Evolutionary conservation across 495 filamentous ascomycete genomes (phyloP).

Genomic region (Bacidia gigantensis): DNA sequence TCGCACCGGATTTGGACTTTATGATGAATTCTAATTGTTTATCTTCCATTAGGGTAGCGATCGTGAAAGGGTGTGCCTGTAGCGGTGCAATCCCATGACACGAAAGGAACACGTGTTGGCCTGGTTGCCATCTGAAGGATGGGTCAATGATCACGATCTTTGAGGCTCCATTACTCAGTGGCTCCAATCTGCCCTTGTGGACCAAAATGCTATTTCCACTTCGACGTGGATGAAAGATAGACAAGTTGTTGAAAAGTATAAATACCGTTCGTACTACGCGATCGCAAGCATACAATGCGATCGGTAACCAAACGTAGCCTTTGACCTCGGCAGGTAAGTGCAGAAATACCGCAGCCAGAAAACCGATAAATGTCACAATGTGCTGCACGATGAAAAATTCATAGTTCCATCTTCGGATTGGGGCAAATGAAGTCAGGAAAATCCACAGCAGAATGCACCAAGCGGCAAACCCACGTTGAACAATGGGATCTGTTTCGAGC

Average conservation of each 20-base stretch:
- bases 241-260: slow-evolving; percentile 52
- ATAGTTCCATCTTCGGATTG: slow-evolving; percentile 54
- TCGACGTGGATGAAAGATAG: slow-evolving; percentile 28
- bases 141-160: slow-evolving; percentile 56
- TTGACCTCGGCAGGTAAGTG: slow-evolving; percentile 47
- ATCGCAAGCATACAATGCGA: slow-evolving; percentile 59
- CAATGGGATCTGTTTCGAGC: slow-evolving; percentile 47
- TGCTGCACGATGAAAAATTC: slow-evolving; percentile 79
- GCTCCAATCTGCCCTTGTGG: slow-evolving; percentile 45
- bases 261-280: slow-evolving; percentile 38
- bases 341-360: slow-evolving; percentile 46
- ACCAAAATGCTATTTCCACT: slow-evolving; percentile 18
- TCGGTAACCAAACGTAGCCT: slow-evolving; percentile 49
- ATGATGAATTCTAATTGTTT: slow-evolving; percentile 56
- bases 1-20: slow-evolving; percentile 57
- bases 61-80: slow-evolving; percentile 75
- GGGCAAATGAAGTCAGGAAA: slow-evolving; percentile 50
- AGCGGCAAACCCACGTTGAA: slow-evolving; percentile 55
- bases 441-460: slow-evolving; percentile 66
- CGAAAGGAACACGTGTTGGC: slow-evolving; percentile 69
- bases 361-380: slow-evolving; percentile 48
- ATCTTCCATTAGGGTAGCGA: slow-evolving; percentile 46
- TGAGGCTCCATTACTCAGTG: slow-evolving; percentile 49
- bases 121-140: slow-evolving; percentile 56
- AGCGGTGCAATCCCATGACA: slow-evolving; percentile 52